phyloP scores from a whole-genome alignment of 371 early-diverging fungal genomes.

The Mucor ambiguus region DNA sequence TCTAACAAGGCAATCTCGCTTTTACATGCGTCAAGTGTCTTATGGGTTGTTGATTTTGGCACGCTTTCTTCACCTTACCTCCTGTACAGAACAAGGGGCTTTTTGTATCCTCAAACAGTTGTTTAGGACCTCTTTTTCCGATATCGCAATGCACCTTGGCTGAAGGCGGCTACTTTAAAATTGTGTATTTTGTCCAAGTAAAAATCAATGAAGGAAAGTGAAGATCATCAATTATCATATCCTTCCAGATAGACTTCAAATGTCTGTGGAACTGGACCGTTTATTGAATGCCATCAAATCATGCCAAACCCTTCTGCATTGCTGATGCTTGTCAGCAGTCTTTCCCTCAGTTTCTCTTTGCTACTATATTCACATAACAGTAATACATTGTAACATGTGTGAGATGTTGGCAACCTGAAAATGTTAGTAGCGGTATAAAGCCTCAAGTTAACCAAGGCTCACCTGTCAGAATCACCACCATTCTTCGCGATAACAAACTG shows the following conservation, averaged over 20 bases:
- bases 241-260: no score
- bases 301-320: slow-evolving; percentile 90
- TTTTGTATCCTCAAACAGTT: background rate
- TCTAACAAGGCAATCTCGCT: background rate
- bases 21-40: background rate
- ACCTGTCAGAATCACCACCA: slow-evolving; percentile 90
- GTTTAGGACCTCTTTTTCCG: background rate
- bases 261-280: background rate
- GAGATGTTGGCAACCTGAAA: slow-evolving; percentile 68
- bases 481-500: slow-evolving; percentile 97
- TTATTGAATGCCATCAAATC: slow-evolving; percentile 28
- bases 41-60: background rate
- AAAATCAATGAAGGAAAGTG: no score
- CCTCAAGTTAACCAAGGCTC: background rate
- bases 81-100: background rate
- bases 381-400: slow-evolving; percentile 93
- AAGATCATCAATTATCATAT: no score
- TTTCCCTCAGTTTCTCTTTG: slow-evolving; percentile 76
- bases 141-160: background rate
- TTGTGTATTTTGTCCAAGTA: background rate
- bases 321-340: slow-evolving; percentile 80
- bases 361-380: slow-evolving; percentile 88
- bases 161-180: background rate
- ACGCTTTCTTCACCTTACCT: background rate
- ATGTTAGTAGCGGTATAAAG: background rate